Percentiles rank a stretch among this genome's conserved stretches.
Conservation (phyloP, 129 eudicot genomes). For the Flaveria robusta region DNA sequence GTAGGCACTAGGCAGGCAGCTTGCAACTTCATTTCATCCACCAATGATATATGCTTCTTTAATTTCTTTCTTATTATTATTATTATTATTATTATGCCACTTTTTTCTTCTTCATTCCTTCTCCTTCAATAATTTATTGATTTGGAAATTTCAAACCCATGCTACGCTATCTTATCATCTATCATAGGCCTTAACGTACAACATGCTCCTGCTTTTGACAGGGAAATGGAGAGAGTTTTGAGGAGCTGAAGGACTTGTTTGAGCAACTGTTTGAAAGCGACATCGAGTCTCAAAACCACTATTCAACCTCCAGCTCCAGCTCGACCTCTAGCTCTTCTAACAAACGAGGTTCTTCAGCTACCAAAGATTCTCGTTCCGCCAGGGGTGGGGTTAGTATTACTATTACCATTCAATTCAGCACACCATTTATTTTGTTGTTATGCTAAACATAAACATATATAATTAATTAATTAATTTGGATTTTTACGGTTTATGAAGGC, state of each 20-base stretch:
- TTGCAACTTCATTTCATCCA: too few species aligned
- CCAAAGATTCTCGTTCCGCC: constrained; percentile 43
- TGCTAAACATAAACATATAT: too few species aligned
- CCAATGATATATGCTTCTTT: constrained; percentile 13
- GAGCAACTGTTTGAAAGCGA: constrained; percentile 71
- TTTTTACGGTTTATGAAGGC: constrained; percentile 33
- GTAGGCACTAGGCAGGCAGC: too few species aligned
- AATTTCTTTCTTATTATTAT: not conserved
- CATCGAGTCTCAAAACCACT: constrained; percentile 28
- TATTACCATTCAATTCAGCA: too few species aligned
- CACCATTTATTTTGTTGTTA: not conserved
- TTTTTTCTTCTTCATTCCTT: not conserved
- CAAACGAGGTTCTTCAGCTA: constrained; percentile 54
- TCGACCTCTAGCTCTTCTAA: constrained; percentile 19
- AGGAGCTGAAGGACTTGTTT: constrained; percentile 64
- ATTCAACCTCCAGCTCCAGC: not conserved
- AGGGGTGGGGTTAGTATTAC: constrained; percentile 36
- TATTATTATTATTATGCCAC: not conserved
- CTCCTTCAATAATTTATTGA: not conserved
- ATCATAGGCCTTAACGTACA: too few species aligned
- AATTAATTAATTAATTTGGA: not conserved
- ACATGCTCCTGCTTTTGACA: constrained; percentile 34
- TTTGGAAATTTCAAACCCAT: not conserved
- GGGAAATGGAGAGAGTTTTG: constrained; percentile 65
- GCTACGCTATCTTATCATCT: not conserved